phyloP scores from a whole-genome alignment of 768 basidiomycete species.

The Psilocybe subaeruginosa region DNA sequence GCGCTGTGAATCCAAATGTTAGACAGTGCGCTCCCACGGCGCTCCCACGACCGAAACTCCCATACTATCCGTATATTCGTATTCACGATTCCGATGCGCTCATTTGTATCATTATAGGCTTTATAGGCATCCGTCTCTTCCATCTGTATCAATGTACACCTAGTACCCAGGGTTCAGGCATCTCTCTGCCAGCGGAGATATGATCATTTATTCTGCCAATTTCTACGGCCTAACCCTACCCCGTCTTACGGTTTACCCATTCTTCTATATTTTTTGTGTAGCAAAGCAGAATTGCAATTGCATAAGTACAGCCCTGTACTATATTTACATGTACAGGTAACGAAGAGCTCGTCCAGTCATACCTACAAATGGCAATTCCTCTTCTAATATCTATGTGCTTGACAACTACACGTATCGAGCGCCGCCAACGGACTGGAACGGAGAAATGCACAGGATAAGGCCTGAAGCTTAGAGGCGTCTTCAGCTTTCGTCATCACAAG shows the following conservation, averaged over 20 bases:
- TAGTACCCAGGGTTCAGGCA: background rate
- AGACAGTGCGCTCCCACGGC: background rate
- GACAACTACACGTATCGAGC: too few relatives aligned
- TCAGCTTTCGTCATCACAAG: too few relatives aligned
- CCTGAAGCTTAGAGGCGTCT: too few relatives aligned
- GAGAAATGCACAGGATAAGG: too few relatives aligned
- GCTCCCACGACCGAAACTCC: too few relatives aligned
- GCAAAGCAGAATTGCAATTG: background rate
- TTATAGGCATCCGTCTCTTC: background rate
- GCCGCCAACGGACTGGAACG: too few relatives aligned
- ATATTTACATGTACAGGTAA: background rate
- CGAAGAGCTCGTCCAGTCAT: background rate
- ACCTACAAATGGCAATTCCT: too few relatives aligned
- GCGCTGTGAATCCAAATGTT: background rate
- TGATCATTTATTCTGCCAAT: background rate
- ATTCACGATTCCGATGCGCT: background rate
- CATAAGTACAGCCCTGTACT: background rate
- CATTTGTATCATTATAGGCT: background rate
- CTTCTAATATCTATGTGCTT: too few relatives aligned
- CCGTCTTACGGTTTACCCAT: background rate
- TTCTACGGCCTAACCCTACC: background rate
- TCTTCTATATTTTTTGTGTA: background rate
- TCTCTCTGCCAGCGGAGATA: background rate
- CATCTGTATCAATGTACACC: background rate
- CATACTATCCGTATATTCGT: too few relatives aligned